Base-by-base conservation (phyloP, 2,329 filamentous ascomycete genomes). In the Thermoascus crustaceus region DNA sequence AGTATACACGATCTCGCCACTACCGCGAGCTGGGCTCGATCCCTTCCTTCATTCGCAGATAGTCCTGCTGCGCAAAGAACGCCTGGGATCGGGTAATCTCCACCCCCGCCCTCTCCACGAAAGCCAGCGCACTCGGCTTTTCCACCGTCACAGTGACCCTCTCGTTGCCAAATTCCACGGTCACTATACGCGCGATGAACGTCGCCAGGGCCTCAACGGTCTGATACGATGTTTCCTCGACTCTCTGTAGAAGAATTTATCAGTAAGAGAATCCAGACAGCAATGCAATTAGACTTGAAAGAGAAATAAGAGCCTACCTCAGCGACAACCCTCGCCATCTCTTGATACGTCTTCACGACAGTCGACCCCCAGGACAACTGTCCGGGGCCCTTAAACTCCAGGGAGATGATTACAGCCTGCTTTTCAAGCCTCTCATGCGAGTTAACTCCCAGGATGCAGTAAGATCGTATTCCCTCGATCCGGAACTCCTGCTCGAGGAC, bases 401-500 rank as follows among this genome's bases (percentile, higher is more conserved):
- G 52, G 20, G 60, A 55, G 30, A 67, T 44, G 40, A 66, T 58
- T 6, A 73, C 64, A 17, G 57, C 58, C 46, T 73, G 69, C 42
- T 69, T 70, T 50, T 71, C 65, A 11, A 67, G 47, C 13, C 69
- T 57, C 50, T 73, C 69, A 41, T 71, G 69, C 2, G 63, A 58
- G 39, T 73, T 72, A n/a, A 73, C 67, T 1, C 69, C 69, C 38
- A 73, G 57, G 19, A 73, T 65, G 46, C 64, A 67, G 30, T 61
- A 54, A 42, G 62, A 64, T 16, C 62, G 53, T 32, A 70, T 61
- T 1, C 58, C 58, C 23, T 65, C 59, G 40, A 71, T 59, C 2
- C 52, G 50, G 39, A 64, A 63, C 38, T 61, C 57, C 37, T 64
- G 55, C 31, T 58, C 53, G 41, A 61, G 29, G 4, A 56, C 47